A percentile compares a stretch with the other conserved stretches of the same genome.
Conservation (phyloP, 352 stramenopile genomes). For the Aphanomyces astaci region DNA sequence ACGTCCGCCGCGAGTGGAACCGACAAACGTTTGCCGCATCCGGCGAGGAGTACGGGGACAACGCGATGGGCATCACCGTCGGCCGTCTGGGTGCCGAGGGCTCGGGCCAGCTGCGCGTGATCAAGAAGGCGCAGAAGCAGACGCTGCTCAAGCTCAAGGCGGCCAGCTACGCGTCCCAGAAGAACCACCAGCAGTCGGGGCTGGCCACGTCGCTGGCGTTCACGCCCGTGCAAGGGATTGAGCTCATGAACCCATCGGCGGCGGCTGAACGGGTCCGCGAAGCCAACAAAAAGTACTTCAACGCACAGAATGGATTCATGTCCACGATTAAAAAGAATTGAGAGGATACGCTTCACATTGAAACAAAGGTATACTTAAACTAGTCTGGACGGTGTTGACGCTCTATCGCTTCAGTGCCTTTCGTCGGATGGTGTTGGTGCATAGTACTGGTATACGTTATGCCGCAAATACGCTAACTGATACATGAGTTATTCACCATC, state of each 20-base stretch:
- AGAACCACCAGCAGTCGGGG: slow-evolving; percentile 65
- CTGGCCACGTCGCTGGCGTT: slow-evolving; percentile 96
- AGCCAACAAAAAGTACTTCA: slow-evolving; percentile 98
- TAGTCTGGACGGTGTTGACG: no score
- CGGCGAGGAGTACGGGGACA: slow-evolving; percentile 96
- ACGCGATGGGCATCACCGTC: slow-evolving; percentile 95
- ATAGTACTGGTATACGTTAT: no score
- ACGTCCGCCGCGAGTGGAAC: slow-evolving; percentile 96
- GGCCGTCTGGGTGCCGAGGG: slow-evolving; percentile 88
- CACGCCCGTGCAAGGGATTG: slow-evolving; percentile 93
- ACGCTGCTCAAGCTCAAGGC: slow-evolving; percentile 89
- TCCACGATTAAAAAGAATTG: slow-evolving; percentile 20
- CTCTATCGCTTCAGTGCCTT: no score
- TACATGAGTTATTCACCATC: no score
- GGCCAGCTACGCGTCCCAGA: slow-evolving; percentile 66
- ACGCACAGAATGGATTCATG: slow-evolving; percentile 87
- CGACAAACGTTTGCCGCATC: slow-evolving; percentile 90
- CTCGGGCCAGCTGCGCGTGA: slow-evolving; percentile 78
- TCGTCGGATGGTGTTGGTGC: no score
- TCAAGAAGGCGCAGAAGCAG: slow-evolving; percentile 87
- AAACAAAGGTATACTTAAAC: no score
- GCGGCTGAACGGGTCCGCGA: slow-evolving; percentile 84
- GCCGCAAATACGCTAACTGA: no score
- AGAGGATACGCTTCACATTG: no score
- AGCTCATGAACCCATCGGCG: slow-evolving; percentile 96